Evolutionary conservation across 345 rosid genomes (phyloP).

Genomic region (Dipteronia dyeriana): DNA sequence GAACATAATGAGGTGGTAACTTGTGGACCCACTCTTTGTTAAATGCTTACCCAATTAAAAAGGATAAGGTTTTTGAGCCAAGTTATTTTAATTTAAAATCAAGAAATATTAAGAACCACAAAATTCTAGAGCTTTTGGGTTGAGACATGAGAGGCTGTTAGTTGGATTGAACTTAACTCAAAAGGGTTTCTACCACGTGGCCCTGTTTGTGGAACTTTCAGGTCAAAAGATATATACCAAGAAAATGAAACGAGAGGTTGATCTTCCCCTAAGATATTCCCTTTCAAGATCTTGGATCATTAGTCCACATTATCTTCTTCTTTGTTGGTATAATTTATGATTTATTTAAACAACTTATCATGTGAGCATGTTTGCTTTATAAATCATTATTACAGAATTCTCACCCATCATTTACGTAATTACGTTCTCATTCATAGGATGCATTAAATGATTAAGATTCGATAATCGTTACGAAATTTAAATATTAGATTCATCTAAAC

Average conservation of each 20-base stretch:
- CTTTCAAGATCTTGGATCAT: not conserved
- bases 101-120: conserved; percentile 10
- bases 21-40: not conserved
- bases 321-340: not conserved
- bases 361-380: no score
- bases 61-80: not conserved
- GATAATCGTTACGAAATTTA: no score
- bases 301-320: no score
- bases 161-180: not conserved
- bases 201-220: conserved; percentile 3
- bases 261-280: not conserved
- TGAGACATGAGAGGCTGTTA: not conserved
- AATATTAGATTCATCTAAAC: no score
- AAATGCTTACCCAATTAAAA: not conserved
- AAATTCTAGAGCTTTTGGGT: not conserved
- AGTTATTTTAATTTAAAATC: conserved; percentile 5
- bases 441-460: no score
- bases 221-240: not conserved
- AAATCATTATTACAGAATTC: no score
- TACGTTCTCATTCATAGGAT: no score
- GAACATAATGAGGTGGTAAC: not conserved
- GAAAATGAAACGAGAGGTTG: conserved; percentile 1
- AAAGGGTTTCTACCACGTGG: conserved; percentile 8
- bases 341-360: not conserved
- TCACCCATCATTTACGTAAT: no score